Evolutionary conservation across 2,329 filamentous ascomycete genomes (phyloP), one percentile per base, ranked within the genome.

Genomic region (Monosporascus sp.): DNA sequence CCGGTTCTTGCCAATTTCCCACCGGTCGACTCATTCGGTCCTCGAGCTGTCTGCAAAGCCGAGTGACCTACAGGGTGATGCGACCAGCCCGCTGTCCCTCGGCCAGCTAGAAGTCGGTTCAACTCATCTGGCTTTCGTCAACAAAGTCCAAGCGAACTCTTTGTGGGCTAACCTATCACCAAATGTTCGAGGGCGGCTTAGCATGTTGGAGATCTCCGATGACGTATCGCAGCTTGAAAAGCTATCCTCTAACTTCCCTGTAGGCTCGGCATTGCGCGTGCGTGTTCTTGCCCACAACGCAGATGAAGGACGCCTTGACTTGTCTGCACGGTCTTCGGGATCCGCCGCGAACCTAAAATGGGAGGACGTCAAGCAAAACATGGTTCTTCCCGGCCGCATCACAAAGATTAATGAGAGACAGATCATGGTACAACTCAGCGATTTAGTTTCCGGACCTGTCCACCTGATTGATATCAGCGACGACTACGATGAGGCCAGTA

Each of bases 131-230:
- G 92, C 88, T 1, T 97, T 93, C 65, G 84, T 99, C 67, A 99
- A 97, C 77, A 97, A 97, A 66, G 78, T 93, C 56, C 82, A 82
- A 22, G 80, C 89, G 27, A 85, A 89, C 59, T 89, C 82, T 65
- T 78, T 96, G 22, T 97, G 94, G 93, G 87, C 95, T 46, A 97
- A 91, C 65, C 73, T 99, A 22, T 91, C 92, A 2, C 91, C 94
- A 7, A 90, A 87, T 50, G 85, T 99, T 17, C 86, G 92, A 55
- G 94, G 94, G 52, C 85, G 91, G 49, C 83, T 99, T 52, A 84
- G 85, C 51, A 81, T 88, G 57, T 84, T 94, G 69, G 92, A 97
- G 65, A 83, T 94, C 8, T 91, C 91, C 0, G 89, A 96, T 63
- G 91, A 97, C 68, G 74, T 96, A 47, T 88, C 91, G 7, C 79